These are phyloP conservation scores for Westerdykella aurantiaca DNA, from an alignment of 2,329 filamentous ascomycete species.

Conservation along the genomic window DNA sequence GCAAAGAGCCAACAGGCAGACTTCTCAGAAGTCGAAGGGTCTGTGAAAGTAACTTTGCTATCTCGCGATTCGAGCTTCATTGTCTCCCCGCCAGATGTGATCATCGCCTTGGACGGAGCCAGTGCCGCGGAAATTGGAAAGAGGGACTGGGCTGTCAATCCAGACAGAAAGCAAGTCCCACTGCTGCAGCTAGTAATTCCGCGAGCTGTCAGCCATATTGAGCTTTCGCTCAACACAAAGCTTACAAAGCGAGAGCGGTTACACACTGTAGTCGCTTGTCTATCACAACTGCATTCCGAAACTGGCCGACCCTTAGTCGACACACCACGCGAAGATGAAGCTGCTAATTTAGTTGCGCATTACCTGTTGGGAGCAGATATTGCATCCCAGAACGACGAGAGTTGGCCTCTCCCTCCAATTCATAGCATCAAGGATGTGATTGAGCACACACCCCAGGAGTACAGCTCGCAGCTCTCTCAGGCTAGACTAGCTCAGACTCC, in stretches of 20 bases:
- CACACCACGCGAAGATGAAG: slow-evolving; percentile 17
- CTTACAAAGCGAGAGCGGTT: slow-evolving; percentile 19
- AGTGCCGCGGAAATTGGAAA: slow-evolving; percentile 22
- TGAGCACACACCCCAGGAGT: slow-evolving; percentile 23
- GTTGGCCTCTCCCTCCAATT: slow-evolving; percentile 29
- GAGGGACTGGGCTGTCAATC: slow-evolving; percentile 19
- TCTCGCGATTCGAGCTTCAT: slow-evolving; percentile 17
- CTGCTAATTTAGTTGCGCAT: slow-evolving; percentile 22
- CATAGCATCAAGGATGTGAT: slow-evolving; percentile 27
- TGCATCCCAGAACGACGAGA: slow-evolving; percentile 3
- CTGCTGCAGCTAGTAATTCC: slow-evolving; percentile 40
- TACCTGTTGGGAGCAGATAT: slow-evolving; percentile 15
- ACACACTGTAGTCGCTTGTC: slow-evolving; percentile 34
- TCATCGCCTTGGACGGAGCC: slow-evolving; percentile 39
- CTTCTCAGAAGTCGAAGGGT: slow-evolving; percentile 8
- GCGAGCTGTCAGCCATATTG: slow-evolving; percentile 41
- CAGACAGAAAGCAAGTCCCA: slow-evolving; percentile 16
- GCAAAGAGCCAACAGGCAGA: slow-evolving; percentile 11
- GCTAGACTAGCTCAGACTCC: slow-evolving; percentile 5
- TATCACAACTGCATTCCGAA: slow-evolving; percentile 25
- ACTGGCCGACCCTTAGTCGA: slow-evolving; percentile 31
- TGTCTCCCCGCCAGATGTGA: slow-evolving; percentile 29
- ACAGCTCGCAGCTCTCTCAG: slow-evolving; percentile 5
- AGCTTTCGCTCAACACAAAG: slow-evolving; percentile 31
- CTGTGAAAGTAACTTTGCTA: slow-evolving; percentile 33